These are phyloP conservation scores for Populus trichocarpa DNA, from an alignment of 441 rosid genomes.

Conservation along the genomic window DNA sequence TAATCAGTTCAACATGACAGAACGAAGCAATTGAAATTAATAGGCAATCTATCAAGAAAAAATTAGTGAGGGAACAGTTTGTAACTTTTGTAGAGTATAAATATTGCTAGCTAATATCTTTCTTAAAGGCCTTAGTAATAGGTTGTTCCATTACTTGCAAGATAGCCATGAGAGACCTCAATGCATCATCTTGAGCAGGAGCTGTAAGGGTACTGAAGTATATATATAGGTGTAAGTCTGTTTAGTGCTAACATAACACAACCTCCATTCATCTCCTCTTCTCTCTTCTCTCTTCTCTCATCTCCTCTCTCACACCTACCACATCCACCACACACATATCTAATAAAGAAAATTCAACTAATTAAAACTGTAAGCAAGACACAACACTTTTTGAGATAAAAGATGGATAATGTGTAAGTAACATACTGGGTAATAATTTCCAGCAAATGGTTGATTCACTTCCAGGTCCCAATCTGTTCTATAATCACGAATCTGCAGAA, in stretches of 20 bases:
- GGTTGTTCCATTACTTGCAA: not conserved
- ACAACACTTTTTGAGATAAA: not conserved
- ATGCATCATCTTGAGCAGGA: not conserved
- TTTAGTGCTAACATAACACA: not conserved
- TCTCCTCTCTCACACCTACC: not conserved
- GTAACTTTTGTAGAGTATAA: not conserved
- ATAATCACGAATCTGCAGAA: constrained; percentile 84
- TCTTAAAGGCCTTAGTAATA: not conserved
- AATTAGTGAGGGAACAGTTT: not conserved
- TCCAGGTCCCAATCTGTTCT: constrained; percentile 92
- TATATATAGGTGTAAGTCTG: not conserved
- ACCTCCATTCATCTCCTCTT: not conserved
- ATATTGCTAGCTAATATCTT: not conserved
- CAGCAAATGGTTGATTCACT: constrained; percentile 92
- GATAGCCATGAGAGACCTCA: not conserved
- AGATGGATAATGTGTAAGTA: not conserved
- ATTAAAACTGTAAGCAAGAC: not conserved
- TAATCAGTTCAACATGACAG: not conserved
- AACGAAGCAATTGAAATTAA: not conserved
- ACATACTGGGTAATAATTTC: constrained; percentile 97
- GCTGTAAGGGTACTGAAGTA: not conserved
- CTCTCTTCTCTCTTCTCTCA: no score
- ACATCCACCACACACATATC: not conserved
- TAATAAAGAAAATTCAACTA: not conserved
- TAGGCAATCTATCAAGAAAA: not conserved